Conservation (phyloP, 768 basidiomycete genomes). For the Hysterangium stoloniferum region DNA sequence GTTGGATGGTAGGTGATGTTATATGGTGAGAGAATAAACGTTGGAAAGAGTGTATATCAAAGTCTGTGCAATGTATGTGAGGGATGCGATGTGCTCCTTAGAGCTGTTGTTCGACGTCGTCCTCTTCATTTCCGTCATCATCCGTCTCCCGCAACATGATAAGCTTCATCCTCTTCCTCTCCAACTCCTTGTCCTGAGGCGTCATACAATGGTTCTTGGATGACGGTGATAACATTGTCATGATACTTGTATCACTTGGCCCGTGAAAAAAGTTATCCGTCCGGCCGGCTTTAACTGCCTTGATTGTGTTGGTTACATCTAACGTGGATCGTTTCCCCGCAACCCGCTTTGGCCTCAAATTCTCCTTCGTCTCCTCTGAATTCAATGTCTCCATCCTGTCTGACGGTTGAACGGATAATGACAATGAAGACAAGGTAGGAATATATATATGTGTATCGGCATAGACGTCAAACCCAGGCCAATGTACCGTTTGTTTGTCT, state of each 20-base stretch:
- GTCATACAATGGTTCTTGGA: neutral
- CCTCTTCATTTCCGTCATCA: neutral
- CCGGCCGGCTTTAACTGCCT: neutral
- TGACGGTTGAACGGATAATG: neutral
- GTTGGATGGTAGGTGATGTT: neutral
- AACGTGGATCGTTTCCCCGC: neutral
- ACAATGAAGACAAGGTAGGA: conserved; percentile 4
- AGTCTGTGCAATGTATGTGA: neutral
- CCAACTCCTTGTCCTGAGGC: neutral
- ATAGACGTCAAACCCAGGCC: conserved; percentile 58
- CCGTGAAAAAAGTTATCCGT: neutral
- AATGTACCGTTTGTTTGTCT: conserved; percentile 52
- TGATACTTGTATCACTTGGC: neutral
- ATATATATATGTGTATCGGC: conserved; percentile 31
- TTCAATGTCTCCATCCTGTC: conserved; percentile 17
- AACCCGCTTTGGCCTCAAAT: conserved; percentile 38
- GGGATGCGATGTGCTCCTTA: neutral
- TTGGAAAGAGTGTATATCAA: neutral
- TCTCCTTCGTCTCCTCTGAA: conserved; percentile 48
- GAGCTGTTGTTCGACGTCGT: conserved; percentile 2
- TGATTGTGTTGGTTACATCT: neutral
- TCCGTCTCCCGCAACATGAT: neutral
- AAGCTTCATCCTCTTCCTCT: neutral
- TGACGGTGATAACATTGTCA: neutral
- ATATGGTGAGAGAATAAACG: neutral